A percentile compares a stretch with the other conserved stretches of the same genome.
These are phyloP conservation scores for Cladorrhinum samala DNA, from an alignment of 495 filamentous ascomycete genomes.

Conservation along the genomic window DNA sequence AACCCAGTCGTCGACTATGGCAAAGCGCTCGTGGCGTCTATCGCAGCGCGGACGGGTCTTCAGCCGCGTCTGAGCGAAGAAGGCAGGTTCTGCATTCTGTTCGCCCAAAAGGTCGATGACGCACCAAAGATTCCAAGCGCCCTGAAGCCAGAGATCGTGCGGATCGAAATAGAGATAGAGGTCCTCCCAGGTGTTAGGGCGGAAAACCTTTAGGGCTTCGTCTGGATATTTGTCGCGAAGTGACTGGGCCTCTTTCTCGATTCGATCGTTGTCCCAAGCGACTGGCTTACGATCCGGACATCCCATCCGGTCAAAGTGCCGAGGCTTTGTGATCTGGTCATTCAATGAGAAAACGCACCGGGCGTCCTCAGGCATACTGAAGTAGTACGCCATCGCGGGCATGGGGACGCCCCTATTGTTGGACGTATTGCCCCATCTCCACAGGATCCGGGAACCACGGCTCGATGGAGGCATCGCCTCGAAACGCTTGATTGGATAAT, in stretches of 20 bases:
- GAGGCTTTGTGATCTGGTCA: conserved; percentile 17
- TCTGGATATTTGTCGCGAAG: conserved; percentile 29
- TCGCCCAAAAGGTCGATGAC: conserved; percentile 27
- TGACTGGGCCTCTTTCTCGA: conserved; percentile 22
- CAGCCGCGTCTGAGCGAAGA: no score
- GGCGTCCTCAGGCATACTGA: conserved; percentile 15
- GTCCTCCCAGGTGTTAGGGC: conserved; percentile 21
- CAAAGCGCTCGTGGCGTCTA: not conserved
- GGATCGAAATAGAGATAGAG: conserved; percentile 50
- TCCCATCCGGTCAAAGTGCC: conserved; percentile 17
- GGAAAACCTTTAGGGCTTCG: conserved; percentile 24
- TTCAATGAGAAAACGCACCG: conserved; percentile 32
- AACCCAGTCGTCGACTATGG: conserved; percentile 15
- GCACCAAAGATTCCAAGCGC: conserved; percentile 39
- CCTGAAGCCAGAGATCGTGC: conserved; percentile 41
- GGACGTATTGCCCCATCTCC: not conserved
- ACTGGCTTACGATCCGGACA: conserved; percentile 17
- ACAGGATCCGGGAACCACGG: not conserved
- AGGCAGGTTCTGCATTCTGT: conserved; percentile 24
- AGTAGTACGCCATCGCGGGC: conserved; percentile 24
- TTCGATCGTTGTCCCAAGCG: conserved; percentile 14
- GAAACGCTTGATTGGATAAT: not conserved
- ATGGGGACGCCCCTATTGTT: conserved; percentile 7
- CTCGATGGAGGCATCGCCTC: not conserved
- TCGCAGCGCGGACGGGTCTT: no score